Base-by-base conservation (phyloP, 768 basidiomycete species). In the Vararia minispora region DNA sequence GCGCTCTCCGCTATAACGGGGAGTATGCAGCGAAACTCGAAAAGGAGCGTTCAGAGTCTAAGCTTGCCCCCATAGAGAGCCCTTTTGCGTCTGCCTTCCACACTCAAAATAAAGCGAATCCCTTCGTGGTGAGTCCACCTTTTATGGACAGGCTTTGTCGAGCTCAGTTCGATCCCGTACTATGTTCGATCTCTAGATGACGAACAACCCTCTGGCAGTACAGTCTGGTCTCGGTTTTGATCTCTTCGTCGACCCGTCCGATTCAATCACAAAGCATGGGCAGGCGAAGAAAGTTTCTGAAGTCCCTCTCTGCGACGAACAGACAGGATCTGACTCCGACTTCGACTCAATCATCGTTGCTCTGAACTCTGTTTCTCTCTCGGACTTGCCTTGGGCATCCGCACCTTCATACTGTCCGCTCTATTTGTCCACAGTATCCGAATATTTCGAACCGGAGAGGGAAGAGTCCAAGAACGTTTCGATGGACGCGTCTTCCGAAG, bases 21-120 rank as follows among this genome's bases (percentile, higher is more conserved):
- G 65, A 64, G 37, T 91, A 87, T 53, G 90, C 88, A 9, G 65
- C 64, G 22, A 82, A 85, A 52, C 65, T 90, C 1, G 69, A 76
- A 51, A 64, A 64, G 45, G 78, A 77, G 52, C 58, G 64, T 5
- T 62, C 61, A 35, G 60, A 62, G 33, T 61, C 57, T 35, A 41
- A 54, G 26, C 56, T 64, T 47, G 52, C 57, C 27, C 51, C 53
- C 18, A 48, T 50, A 11, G 44, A 52, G 26, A 54, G 61, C 40
- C 48, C 54, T 40, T 52, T 64, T 28, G 54, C 56, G 40, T 42
- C 55, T 42, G 40, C n/a, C n/a, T n/a, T n/a, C n/a, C n/a, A n/a
- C n/a, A n/a, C 46, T 6, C 40, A 48, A 18, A 44, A 64, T 10
- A 63, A 66, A 44, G 46, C 52, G 9, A 88, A 87, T 49, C 86